A percentile compares a stretch with the other conserved stretches of the same genome.
phyloP scores from a whole-genome alignment of 768 basidiomycete species.

The Aureoboletus auriporus region DNA sequence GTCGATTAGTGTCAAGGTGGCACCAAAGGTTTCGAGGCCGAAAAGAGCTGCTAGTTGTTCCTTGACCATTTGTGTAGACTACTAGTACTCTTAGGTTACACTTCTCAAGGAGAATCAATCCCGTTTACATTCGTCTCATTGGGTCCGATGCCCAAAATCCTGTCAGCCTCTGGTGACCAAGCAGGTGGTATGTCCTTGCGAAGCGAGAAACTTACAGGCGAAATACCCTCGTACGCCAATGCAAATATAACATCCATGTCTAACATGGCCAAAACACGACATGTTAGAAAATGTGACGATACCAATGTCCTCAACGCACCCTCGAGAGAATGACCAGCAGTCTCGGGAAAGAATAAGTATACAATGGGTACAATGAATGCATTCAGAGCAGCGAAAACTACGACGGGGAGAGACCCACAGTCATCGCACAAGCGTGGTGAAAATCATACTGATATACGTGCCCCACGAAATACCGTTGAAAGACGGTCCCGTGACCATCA shows the following conservation, averaged over 20 bases:
- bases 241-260: conserved; percentile 49
- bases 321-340: conserved; percentile 55
- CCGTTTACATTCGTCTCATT: neutral
- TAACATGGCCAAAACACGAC: conserved; percentile 4
- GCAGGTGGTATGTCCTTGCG: conserved; percentile 42
- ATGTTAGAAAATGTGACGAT: neutral
- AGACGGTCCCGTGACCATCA: conserved; percentile 50
- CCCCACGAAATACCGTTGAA: conserved; percentile 56
- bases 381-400: conserved; percentile 54
- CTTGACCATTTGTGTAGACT: too few species aligned
- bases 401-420: neutral
- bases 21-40: conserved; percentile 50
- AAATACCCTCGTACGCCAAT: conserved; percentile 40
- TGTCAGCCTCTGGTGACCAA: conserved; percentile 42
- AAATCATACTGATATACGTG: conserved; percentile 50
- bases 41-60: too few species aligned
- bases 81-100: too few species aligned
- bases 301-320: conserved; percentile 24
- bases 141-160: conserved; percentile 28
- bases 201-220: conserved; percentile 41
- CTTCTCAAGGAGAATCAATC: too few species aligned
- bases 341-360: conserved; percentile 61
- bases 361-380: conserved; percentile 54
- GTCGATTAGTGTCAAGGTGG: conserved; percentile 31
- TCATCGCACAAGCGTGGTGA: neutral